Evolutionary conservation across 2,329 filamentous ascomycete species (phyloP), one percentile per base, ranked within the genome.

Genomic region (Pseudogymnoascus sp.): DNA sequence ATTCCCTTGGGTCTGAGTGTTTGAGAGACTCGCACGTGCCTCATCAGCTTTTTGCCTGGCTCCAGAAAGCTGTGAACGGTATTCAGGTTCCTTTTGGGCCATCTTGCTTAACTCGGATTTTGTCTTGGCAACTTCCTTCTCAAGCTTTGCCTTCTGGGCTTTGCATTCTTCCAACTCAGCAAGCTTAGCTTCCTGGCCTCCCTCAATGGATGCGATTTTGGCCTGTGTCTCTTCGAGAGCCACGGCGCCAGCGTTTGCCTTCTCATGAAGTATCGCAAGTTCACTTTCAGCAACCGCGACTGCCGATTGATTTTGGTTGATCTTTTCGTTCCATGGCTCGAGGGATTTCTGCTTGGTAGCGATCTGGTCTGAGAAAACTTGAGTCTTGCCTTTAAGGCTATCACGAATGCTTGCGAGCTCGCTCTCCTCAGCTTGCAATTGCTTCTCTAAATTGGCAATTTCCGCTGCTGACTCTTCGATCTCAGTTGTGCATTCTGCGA

Each of bases 201-300:
- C 83, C 69, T 92, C 82, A 59, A 96, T 89, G 2, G 81, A 78
- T 5, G 80, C 79, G 61, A 97, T 87, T 77, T 96, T 97, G 62
- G 84, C 80, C 71, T 96, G 83, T 21, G 91, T 84, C 67, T 97
- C 93, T 66, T 92, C 84, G 0, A 97, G 82, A 7, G 92, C 90
- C 21, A 91, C 87, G 6, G 90, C 87, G 4, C 92, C 92, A 33
- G 93, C 88, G 71, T 92, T 96, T 61, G 91, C 90, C 73, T 92
- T 91, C 73, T 99, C 94, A 42, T 85, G 84, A 6, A 99, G 82
- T 63, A 99, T 97, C 65, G 92, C 88, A 68, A 97, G 84, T 75
- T 99, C 93, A 74, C 92, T 96, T 73, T 96, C 90, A 1, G 94
- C 92, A 10, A 99, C 92, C 3, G 93, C 93, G 68, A 97, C 95